These are phyloP conservation scores for Staphylotrichum longicolle DNA, from an alignment of 495 filamentous ascomycete genomes.

Conservation along the genomic window DNA sequence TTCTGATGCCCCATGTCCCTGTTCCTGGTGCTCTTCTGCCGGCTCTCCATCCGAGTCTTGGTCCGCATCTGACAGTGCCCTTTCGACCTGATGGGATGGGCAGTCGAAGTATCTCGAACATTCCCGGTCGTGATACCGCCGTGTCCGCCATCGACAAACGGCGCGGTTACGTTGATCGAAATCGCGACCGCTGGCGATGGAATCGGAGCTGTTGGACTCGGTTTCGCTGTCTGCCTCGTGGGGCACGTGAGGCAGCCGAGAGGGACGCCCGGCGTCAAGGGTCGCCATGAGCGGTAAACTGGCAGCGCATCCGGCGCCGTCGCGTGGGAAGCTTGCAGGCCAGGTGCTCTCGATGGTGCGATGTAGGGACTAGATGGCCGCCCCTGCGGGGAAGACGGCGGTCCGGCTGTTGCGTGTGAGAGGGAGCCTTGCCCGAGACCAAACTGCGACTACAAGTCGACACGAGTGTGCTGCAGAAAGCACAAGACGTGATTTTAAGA, in stretches of 20 bases:
- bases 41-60: conserved; percentile 10
- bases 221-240: neutral
- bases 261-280: conserved; percentile 17
- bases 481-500: too few relatives aligned
- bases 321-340: neutral
- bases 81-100: conserved; percentile 39
- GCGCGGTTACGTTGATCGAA: neutral
- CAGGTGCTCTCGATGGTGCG: neutral
- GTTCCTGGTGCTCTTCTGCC: conserved; percentile 3
- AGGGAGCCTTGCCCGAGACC: too few relatives aligned
- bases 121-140: conserved; percentile 38
- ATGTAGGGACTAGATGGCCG: too few relatives aligned
- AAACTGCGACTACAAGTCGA: too few relatives aligned
- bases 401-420: too few relatives aligned
- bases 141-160: conserved; percentile 37
- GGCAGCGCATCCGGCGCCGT: conserved; percentile 5
- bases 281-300: conserved; percentile 24
- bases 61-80: conserved; percentile 26
- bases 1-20: conserved; percentile 9
- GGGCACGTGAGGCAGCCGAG: conserved; percentile 17
- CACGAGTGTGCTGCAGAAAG: too few relatives aligned
- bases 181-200: neutral
- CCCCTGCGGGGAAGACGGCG: too few relatives aligned
- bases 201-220: conserved; percentile 16
- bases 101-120: conserved; percentile 48